Evolutionary conservation across 106 monocot species (phyloP).

Genomic region (Gastrodia elata): DNA sequence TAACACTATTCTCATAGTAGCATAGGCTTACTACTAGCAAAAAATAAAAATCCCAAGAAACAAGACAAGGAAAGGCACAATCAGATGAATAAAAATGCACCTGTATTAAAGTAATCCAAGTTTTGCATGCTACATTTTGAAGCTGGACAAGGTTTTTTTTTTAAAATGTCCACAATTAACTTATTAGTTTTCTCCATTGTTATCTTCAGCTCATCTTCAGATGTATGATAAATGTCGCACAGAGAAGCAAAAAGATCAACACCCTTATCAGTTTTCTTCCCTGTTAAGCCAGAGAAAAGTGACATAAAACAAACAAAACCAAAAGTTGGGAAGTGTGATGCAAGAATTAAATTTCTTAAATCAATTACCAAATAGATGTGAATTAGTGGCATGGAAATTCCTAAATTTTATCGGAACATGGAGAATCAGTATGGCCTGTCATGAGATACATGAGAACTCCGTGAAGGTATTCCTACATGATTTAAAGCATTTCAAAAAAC

Average conservation of each 20-base stretch:
- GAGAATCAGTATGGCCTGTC: conserved; percentile 72
- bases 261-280: conserved; percentile 67
- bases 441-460: neutral
- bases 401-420: conserved; percentile 68
- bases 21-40: neutral
- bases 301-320: neutral
- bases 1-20: neutral
- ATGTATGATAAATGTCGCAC: conserved; percentile 66
- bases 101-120: conserved; percentile 52
- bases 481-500: neutral
- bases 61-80: neutral
- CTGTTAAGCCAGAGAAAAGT: conserved; percentile 23
- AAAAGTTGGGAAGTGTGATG: neutral
- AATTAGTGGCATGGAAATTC: conserved; percentile 44
- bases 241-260: conserved; percentile 73
- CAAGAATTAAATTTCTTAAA: neutral
- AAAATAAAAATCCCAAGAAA: neutral
- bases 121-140: conserved; percentile 45
- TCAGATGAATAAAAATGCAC: conserved; percentile 15
- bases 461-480: neutral
- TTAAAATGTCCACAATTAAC: conserved; percentile 67
- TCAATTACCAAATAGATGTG: conserved; percentile 39
- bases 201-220: conserved; percentile 72
- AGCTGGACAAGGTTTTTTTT: conserved; percentile 63
- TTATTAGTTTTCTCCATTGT: conserved; percentile 55